A percentile compares a stretch with the other conserved stretches of the same genome.
phyloP scores from a whole-genome alignment of 2,329 filamentous ascomycete species.

The Alternaria viburni region DNA sequence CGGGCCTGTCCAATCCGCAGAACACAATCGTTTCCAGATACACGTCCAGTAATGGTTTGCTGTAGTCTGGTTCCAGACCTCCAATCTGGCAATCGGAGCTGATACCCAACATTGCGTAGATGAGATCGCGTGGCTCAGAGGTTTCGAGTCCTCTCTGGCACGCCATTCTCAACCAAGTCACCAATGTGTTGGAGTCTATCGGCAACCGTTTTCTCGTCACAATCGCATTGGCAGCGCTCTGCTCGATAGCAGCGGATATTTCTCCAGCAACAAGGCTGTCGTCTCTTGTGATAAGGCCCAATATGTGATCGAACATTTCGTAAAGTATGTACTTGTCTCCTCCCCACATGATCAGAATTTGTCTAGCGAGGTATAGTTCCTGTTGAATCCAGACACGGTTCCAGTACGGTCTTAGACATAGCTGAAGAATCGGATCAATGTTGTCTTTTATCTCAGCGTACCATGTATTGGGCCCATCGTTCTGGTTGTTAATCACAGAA shows the following conservation, averaged over 20 bases:
- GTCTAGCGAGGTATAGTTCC: no score
- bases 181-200: background rate
- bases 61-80: background rate
- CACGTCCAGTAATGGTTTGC: background rate
- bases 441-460: no score
- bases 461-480: no score
- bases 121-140: background rate
- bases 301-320: background rate
- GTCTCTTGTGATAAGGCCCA: background rate
- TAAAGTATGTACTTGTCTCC: no score
- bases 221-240: background rate
- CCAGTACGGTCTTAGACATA: no score
- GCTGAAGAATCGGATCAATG: no score
- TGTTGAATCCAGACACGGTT: no score
- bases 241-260: fast-evolving
- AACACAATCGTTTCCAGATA: background rate
- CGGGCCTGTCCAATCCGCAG: no score
- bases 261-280: fast-evolving
- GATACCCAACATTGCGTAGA: background rate
- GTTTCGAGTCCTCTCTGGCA: background rate
- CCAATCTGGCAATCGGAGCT: background rate
- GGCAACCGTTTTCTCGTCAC: background rate
- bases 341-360: no score
- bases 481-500: no score
- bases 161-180: background rate